Conservation (phyloP, 768 basidiomycete species). For the Grammothele lineata region DNA sequence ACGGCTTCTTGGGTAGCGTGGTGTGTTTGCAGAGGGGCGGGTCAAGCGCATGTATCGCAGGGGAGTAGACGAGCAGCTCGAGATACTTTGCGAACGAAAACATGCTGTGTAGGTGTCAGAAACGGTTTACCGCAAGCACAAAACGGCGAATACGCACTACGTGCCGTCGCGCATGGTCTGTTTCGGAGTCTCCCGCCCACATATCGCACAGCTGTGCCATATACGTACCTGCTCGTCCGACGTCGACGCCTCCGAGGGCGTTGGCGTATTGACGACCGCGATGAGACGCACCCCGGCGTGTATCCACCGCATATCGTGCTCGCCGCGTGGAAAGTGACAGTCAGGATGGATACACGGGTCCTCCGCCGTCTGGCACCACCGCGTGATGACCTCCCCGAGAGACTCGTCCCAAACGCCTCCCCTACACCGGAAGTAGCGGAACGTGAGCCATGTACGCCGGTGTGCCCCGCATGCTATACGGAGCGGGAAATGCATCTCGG, state of each 20-base stretch:
- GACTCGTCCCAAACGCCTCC: constrained; percentile 22
- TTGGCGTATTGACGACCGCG: constrained; percentile 14
- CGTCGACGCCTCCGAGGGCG: background rate
- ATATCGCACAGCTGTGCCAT: constrained; percentile 28
- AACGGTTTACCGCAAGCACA: background rate
- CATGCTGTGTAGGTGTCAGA: constrained; percentile 12
- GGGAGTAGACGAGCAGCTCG: constrained; percentile 26
- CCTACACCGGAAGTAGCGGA: constrained; percentile 44
- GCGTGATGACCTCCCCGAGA: constrained; percentile 42
- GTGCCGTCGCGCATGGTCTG: constrained; percentile 27
- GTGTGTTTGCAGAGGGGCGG: constrained; percentile 25
- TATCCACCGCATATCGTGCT: constrained; percentile 44
- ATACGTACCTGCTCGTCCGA: constrained; percentile 20
- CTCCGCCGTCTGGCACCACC: constrained; percentile 28
- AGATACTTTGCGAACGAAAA: constrained; percentile 27
- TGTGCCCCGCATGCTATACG: constrained; percentile 38
- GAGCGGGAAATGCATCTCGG: constrained; percentile 11
- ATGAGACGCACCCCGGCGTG: constrained; percentile 30
- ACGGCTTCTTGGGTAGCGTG: constrained; percentile 11
- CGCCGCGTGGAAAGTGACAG: constrained; percentile 27
- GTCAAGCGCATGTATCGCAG: constrained; percentile 10
- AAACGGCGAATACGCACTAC: constrained; percentile 19
- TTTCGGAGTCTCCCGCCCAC: constrained; percentile 22
- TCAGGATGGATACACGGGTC: constrained; percentile 33
- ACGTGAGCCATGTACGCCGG: constrained; percentile 45